Evolutionary conservation across 2,329 filamentous ascomycete genomes (phyloP).

Genomic region (Penicillium brasilianum): DNA sequence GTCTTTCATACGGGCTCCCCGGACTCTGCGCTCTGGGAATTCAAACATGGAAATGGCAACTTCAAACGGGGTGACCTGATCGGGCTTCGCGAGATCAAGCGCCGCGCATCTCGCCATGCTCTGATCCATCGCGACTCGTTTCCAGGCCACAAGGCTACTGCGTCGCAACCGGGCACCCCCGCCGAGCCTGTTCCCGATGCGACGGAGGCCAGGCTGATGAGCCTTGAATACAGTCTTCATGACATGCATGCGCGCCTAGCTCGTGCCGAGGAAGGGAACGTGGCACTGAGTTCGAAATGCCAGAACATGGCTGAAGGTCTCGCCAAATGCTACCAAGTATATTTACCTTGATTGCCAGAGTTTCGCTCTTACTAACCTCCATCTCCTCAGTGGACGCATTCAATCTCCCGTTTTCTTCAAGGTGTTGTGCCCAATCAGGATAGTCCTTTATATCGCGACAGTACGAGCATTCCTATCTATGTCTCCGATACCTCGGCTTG

Average conservation of each 20-base stretch:
- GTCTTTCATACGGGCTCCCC: slow-evolving; percentile 95
- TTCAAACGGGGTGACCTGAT: slow-evolving; percentile 95
- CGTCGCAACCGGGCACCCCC: slow-evolving; percentile 82
- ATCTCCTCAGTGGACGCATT: slow-evolving; percentile 72
- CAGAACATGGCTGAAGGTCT: slow-evolving; percentile 82
- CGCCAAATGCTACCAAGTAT: slow-evolving; percentile 70
- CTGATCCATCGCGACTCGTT: slow-evolving; percentile 92
- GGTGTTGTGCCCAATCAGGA: slow-evolving; percentile 76
- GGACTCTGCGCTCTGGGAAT: slow-evolving; percentile 95
- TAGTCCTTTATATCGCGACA: slow-evolving; percentile 77
- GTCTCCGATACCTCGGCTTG: not conserved
- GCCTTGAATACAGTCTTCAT: slow-evolving; percentile 80
- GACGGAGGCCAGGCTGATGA: slow-evolving; percentile 73
- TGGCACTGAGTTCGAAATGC: slow-evolving; percentile 79
- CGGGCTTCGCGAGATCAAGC: slow-evolving; percentile 91
- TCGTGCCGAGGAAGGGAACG: slow-evolving; percentile 81
- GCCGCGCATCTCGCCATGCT: slow-evolving; percentile 88
- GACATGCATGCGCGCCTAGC: slow-evolving; percentile 77
- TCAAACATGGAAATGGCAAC: slow-evolving; percentile 96
- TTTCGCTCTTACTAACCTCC: slow-evolving; percentile 13
- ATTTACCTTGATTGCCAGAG: slow-evolving; percentile 27
- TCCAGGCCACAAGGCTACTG: slow-evolving; percentile 73
- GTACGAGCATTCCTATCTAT: slow-evolving; percentile 56
- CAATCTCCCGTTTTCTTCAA: slow-evolving; percentile 76
- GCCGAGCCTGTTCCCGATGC: slow-evolving; percentile 81